Evolutionary conservation across 2,329 filamentous ascomycete species (phyloP).

Genomic region (Fusarium nematophilum): DNA sequence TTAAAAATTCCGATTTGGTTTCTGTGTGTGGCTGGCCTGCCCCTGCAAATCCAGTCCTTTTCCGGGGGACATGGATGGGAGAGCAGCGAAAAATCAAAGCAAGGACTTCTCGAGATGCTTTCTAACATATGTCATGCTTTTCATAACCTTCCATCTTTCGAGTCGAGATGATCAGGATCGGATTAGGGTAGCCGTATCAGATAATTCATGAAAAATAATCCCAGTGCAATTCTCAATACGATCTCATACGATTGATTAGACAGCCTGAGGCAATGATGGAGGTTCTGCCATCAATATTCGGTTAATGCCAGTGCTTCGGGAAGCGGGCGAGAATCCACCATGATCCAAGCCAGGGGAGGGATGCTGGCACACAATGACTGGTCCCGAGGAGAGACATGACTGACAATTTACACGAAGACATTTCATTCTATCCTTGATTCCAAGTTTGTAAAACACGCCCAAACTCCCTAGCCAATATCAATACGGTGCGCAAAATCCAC

Average conservation of each 20-base stretch:
- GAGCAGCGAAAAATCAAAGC: conserved; percentile 8
- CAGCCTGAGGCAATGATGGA: too few relatives aligned
- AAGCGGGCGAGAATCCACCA: too few relatives aligned
- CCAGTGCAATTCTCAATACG: conserved; percentile 21
- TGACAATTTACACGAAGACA: conserved; percentile 11
- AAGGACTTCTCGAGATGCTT: conserved; percentile 2
- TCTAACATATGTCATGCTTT: neutral
- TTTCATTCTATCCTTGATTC: conserved; percentile 41
- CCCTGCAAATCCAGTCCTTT: neutral
- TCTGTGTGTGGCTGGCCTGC: conserved; percentile 9
- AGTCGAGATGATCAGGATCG: conserved; percentile 20
- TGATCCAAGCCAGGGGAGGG: too few relatives aligned
- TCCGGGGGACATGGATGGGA: conserved; percentile 2
- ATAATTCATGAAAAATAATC: conserved; percentile 38
- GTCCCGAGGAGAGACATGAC: neutral
- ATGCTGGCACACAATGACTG: too few relatives aligned
- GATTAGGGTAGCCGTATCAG: conserved; percentile 23
- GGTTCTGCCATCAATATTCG: too few relatives aligned
- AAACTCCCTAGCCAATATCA: conserved; percentile 41
- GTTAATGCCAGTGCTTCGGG: too few relatives aligned
- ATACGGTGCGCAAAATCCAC: conserved; percentile 31
- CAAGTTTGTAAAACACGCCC: conserved; percentile 34
- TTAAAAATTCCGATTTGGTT: conserved; percentile 29
- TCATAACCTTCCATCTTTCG: conserved; percentile 4
- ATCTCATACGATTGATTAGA: conserved; percentile 2